Base-by-base conservation (phyloP, 2,329 filamentous ascomycete species). In the Pseudocercospora musae region DNA sequence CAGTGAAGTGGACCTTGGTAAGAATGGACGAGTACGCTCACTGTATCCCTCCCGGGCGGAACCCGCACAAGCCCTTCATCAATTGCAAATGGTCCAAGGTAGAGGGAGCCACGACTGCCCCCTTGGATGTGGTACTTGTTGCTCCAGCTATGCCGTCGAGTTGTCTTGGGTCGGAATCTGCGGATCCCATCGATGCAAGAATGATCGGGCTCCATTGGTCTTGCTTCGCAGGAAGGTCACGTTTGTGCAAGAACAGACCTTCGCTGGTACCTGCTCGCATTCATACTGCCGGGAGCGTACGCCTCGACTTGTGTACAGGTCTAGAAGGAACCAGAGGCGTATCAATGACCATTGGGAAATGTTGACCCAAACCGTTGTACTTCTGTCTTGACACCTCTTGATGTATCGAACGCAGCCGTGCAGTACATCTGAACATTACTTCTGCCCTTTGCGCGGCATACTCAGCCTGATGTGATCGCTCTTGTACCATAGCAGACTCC, bases 261-360 rank as follows among this genome's bases (percentile, higher is more conserved):
- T 78, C 78, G 2, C 75, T 77, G 7, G 76, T 77, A 29, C 75
- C 75, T 21, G 75, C 74, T 57, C 76, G 68, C 76, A 78, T 77
- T 59, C 74, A 72, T n/a, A 76, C 74, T 10, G 75, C 75, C 1
- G 73, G 74, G 4, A 77, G 62, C 29, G 60, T 55, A 29, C 57
- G 50, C 11, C 60, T 42, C 27, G 49, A 31, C 29, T 57, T 61
- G 40, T 53, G 59, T 42, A 44, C 25, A 8, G 49, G 52, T 40
- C 37, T 46, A 15, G 46, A 21, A 6, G 53, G 42, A 27, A 31
- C 40, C 4, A 18, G 44, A 44, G 40, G 42, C 18, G 59, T 42
- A 40, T 61, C 53, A 23, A 57, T 61, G 15, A 53, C 53, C 59
- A 61, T 61, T 25, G 53, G 21, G n/a, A 61, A 57, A 3, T 53